Evolutionary conservation across 2,329 filamentous ascomycete species (phyloP).

Genomic region (Cladosporium sp.): DNA sequence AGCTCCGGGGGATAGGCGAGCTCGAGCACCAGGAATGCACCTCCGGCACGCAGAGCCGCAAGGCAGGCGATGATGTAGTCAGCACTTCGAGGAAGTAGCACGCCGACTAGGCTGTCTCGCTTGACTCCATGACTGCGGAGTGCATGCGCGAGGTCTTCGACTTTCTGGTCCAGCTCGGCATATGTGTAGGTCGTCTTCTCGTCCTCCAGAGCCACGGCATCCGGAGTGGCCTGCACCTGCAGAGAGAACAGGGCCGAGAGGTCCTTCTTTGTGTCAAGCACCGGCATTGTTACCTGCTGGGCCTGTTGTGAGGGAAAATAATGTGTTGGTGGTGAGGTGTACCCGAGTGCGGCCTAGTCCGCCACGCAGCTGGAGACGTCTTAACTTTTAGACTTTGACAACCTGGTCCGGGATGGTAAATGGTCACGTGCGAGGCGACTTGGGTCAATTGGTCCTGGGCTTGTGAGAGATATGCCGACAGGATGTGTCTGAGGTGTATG

Average conservation of each 20-base stretch:
- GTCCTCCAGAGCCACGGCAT: constrained; percentile 69
- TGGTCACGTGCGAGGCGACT: too few relatives aligned
- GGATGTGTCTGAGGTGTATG: neutral
- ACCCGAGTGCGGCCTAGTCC: constrained; percentile 8
- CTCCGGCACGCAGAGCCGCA: constrained; percentile 71
- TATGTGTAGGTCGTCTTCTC: constrained; percentile 65
- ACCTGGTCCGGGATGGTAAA: neutral
- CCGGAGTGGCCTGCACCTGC: constrained; percentile 64
- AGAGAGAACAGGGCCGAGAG: constrained; percentile 65
- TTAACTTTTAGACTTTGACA: constrained; percentile 1
- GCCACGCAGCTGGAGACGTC: neutral
- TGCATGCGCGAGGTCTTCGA: constrained; percentile 58
- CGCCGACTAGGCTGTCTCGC: constrained; percentile 68
- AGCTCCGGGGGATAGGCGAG: constrained; percentile 71
- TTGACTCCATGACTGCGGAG: constrained; percentile 65
- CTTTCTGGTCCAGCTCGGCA: constrained; percentile 63
- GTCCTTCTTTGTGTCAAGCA: constrained; percentile 68
- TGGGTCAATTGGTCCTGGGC: too few relatives aligned
- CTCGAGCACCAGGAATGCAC: constrained; percentile 75
- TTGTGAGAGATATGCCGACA: neutral
- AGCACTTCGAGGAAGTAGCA: constrained; percentile 69
- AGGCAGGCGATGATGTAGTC: constrained; percentile 76
- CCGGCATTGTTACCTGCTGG: constrained; percentile 46
- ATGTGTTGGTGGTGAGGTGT: constrained; percentile 5
- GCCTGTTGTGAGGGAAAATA: neutral